Evolutionary conservation across 352 stramenopile genomes (phyloP).

Genomic region (Phytophthora nicotianae): DNA sequence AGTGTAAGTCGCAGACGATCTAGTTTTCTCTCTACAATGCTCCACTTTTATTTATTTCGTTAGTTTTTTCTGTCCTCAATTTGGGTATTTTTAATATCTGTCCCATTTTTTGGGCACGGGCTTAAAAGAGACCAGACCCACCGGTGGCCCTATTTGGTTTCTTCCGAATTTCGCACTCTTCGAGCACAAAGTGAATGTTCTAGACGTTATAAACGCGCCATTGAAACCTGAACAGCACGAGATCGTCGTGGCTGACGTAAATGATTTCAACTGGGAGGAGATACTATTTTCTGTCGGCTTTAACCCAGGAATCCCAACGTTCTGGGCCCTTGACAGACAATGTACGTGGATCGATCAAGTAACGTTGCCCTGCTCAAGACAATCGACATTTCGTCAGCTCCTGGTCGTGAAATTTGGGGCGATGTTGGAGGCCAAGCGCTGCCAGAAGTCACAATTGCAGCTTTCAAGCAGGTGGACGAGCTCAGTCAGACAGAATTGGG

Average conservation of each 20-base stretch:
- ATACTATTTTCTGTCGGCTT: conserved; percentile 41
- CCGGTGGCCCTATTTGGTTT: too few relatives aligned
- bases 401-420: conserved; percentile 46
- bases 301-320: conserved; percentile 41
- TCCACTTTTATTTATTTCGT: too few relatives aligned
- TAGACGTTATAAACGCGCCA: conserved; percentile 27
- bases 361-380: conserved; percentile 48
- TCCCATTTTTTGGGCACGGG: too few relatives aligned
- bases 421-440: conserved; percentile 40
- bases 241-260: conserved; percentile 45
- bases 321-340: conserved; percentile 54
- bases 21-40: too few relatives aligned
- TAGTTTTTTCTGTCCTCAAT: too few relatives aligned
- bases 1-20: too few relatives aligned
- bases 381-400: conserved; percentile 47
- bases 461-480: conserved; percentile 27
- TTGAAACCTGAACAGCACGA: conserved; percentile 39
- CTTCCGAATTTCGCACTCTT: conserved; percentile 43
- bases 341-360: conserved; percentile 40
- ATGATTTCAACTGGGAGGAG: conserved; percentile 45
- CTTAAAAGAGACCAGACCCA: too few relatives aligned
- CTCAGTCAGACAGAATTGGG: conserved; percentile 28
- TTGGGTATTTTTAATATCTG: too few relatives aligned
- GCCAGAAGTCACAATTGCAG: conserved; percentile 15
- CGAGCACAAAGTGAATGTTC: conserved; percentile 44